These are phyloP conservation scores for Sugiyamaella lignohabitans DNA, from an alignment of 805 yeast genomes.

Conservation along the genomic window DNA sequence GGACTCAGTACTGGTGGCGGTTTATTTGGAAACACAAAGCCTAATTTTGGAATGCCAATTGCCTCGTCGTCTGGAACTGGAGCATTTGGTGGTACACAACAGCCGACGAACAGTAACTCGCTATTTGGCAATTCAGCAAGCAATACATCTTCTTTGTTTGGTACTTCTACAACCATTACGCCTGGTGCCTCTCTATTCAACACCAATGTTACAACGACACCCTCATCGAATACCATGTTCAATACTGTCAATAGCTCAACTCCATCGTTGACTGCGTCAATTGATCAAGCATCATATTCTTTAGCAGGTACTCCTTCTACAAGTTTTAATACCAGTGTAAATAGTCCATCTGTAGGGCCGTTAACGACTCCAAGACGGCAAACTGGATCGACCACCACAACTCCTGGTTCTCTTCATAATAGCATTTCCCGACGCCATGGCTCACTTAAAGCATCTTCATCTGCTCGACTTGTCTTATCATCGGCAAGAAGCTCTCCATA, in stretches of 20 bases:
- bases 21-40: too few species aligned
- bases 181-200: not conserved
- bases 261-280: slow-evolving; percentile 16
- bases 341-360: slow-evolving; percentile 18
- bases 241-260: not conserved
- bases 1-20: too few species aligned
- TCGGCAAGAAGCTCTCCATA: slow-evolving; percentile 14
- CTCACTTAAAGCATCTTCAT: slow-evolving; percentile 15
- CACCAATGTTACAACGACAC: too few species aligned
- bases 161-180: not conserved
- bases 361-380: slow-evolving; percentile 1
- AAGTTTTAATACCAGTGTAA: slow-evolving; percentile 17
- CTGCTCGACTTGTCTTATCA: slow-evolving; percentile 8
- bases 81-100: too few species aligned
- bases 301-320: slow-evolving; percentile 15
- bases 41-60: too few species aligned
- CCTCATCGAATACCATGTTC: not conserved
- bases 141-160: not conserved
- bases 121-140: too few species aligned
- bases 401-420: slow-evolving; percentile 4
- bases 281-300: slow-evolving; percentile 22
- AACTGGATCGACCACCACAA: too few species aligned
- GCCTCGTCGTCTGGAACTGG: too few species aligned
- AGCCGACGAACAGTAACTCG: too few species aligned
- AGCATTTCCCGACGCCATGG: not conserved